Evolutionary conservation across 495 filamentous ascomycete genomes (phyloP), one percentile per base, ranked within the genome.

Genomic region (Letharia columbiana): DNA sequence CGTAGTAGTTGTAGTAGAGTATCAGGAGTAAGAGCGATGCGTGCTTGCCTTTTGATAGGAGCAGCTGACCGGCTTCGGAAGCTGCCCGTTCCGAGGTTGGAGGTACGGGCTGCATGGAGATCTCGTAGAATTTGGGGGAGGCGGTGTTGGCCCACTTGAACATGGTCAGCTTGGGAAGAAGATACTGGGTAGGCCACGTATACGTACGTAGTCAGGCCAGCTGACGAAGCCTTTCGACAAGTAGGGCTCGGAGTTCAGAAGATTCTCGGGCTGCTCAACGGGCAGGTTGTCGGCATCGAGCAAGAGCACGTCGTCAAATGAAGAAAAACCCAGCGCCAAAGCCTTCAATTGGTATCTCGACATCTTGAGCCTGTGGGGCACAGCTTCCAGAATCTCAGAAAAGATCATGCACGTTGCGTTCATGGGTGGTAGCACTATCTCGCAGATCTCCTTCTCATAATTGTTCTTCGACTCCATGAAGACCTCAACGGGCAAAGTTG

Each of bases 1-100:
- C 84, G 71, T 84, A 83, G 66, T 79, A 80, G 68, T 87, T 88
- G 74, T 89, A 88, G 65, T 88, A 89, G 0, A 80, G 78, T 0
- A 83, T 77, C 0, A 88, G 80, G 4, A 87, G 73, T 11, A 88
- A 73, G 1, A 81, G 80, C 56, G 71, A 62, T 39, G 75, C 69
- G 63, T 89, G 85, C 0, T 78, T 77, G 49, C 75, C 73, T 67
- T 89, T 87, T 28, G 82, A 82, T 23, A 86, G 73, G 52, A 87
- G 73, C 49, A 89, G 75, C 18, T 82, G 77, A 0, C 86, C 86
- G 2, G 82, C 77, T 73, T 88, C 86, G 13, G 81, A 78, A 8
- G 80, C 77, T 61, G 81, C 74, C 15, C 77, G 75, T 8, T 69
- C 72, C 23, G 74, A 69, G 67, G 80, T 73, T 0, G 79, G 71